A percentile compares a stretch with the other conserved stretches of the same genome.
phyloP scores from a whole-genome alignment of 768 basidiomycete species.

The Pilatotrama ljubarskyi region DNA sequence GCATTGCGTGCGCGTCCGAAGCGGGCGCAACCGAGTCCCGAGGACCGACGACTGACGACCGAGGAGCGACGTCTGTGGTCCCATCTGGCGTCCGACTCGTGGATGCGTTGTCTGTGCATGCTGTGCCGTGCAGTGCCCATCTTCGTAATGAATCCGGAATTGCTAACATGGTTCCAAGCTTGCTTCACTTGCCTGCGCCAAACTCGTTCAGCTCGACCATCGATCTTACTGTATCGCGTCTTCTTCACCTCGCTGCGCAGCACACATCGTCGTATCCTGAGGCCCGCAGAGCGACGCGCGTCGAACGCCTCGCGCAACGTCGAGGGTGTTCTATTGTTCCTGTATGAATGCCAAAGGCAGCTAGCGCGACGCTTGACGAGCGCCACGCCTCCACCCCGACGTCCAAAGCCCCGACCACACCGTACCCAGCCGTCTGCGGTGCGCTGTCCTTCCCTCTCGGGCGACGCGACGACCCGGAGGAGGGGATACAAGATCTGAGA shows the following conservation, averaged over 20 bases:
- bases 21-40: background rate
- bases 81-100: no score
- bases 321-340: background rate
- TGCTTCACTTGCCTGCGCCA: no score
- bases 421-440: constrained; percentile 9
- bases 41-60: background rate
- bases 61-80: background rate
- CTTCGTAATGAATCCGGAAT: no score
- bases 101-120: no score
- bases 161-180: no score
- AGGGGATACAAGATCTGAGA: background rate
- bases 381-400: background rate
- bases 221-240: no score
- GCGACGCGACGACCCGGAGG: background rate
- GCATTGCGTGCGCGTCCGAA: background rate
- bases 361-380: background rate
- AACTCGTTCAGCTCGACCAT: no score
- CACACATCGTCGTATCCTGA: no score
- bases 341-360: background rate
- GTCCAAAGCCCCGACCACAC: background rate
- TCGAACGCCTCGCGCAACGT: background rate
- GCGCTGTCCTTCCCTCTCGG: background rate
- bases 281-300: background rate
- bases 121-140: no score
- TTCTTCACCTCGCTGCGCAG: no score